Base-by-base conservation (phyloP, 805 yeast species). In the Yamadazyma insecticola region DNA sequence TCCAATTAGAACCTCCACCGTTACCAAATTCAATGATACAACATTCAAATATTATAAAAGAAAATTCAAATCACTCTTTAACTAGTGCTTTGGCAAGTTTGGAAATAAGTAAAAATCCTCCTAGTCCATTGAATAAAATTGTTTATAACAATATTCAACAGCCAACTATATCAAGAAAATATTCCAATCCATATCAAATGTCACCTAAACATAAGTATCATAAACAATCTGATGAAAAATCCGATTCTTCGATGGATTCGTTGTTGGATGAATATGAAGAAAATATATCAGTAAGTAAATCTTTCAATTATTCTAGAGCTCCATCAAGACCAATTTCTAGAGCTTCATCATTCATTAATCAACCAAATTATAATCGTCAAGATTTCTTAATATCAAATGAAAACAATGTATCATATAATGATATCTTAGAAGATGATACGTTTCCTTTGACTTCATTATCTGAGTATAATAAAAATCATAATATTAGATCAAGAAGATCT, bases 181-280 rank as follows among this genome's bases (percentile, higher is more conserved):
- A n/a, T n/a, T n/a, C n/a, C n/a, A n/a, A n/a, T n/a, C n/a, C n/a
- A n/a, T n/a, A n/a, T n/a, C n/a, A n/a, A n/a, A n/a, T n/a, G n/a
- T n/a, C n/a, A n/a, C n/a, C n/a, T n/a, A n/a, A n/a, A n/a, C n/a
- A n/a, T n/a, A n/a, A n/a, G n/a, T n/a, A n/a, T n/a, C n/a, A 26
- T 10, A 30, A 19, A 20, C 10, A 26, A 13, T 25, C 26, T 9
- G 47, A 42, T 24, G 37, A 29, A 11, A 40, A 40, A 28, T 55
- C 56, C 4, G 55, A 50, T 22, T 45, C 45, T 14, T 51, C 59
- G 1, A 54, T 63, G 63, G 69, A 67, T 47, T 57, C 69, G 11
- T 47, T 66, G 13, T 43, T 63, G 19, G 68, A 67, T 44, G 61
- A 68, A 50, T 53, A 68, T 51, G 63, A 68, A 40, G 74, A 67